phyloP scores from a whole-genome alignment of 2,329 filamentous ascomycete genomes.

The Gnomoniopsis smithogilvyi region DNA sequence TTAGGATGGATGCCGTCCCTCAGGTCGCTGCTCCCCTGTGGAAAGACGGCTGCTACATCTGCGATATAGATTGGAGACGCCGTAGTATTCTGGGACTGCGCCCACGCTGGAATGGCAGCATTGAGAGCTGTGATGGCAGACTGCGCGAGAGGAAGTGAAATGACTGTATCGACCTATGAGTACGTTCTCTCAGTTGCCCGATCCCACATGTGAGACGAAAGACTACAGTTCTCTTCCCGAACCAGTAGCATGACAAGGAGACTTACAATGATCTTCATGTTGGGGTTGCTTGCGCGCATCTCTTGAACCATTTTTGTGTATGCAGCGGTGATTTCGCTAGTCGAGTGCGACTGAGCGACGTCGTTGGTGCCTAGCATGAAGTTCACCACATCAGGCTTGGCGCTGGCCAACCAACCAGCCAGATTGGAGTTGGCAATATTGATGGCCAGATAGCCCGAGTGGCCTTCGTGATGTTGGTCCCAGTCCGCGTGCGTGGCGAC shows the following conservation, averaged over 20 bases:
- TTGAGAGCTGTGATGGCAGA: constrained; percentile 23
- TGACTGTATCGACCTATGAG: constrained; percentile 36
- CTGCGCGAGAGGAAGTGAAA: constrained; percentile 32
- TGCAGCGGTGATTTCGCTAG: constrained; percentile 33
- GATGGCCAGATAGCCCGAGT: constrained; percentile 39
- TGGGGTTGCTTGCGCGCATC: constrained; percentile 34
- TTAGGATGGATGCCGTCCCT: constrained; percentile 40
- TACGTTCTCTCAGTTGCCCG: no score
- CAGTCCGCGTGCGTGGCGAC: constrained; percentile 29
- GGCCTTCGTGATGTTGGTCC: constrained; percentile 40
- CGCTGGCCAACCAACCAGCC: constrained; percentile 33
- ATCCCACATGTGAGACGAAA: not conserved
- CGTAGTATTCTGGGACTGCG: constrained; percentile 28
- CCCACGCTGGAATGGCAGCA: constrained; percentile 32
- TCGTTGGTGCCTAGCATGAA: constrained; percentile 47
- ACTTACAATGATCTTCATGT: constrained; percentile 38
- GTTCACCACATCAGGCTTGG: constrained; percentile 39
- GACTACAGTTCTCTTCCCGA: not conserved
- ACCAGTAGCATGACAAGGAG: not conserved
- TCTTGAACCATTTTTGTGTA: constrained; percentile 37
- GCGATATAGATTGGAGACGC: constrained; percentile 37
- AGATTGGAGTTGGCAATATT: constrained; percentile 41
- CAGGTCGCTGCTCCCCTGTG: constrained; percentile 24
- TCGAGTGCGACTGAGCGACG: constrained; percentile 28
- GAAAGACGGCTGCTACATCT: constrained; percentile 35